Percentiles rank a stretch among this genome's conserved stretches.
Evolutionary conservation across 768 basidiomycete genomes (phyloP).

Genomic region (Lactarius sanguifluus): DNA sequence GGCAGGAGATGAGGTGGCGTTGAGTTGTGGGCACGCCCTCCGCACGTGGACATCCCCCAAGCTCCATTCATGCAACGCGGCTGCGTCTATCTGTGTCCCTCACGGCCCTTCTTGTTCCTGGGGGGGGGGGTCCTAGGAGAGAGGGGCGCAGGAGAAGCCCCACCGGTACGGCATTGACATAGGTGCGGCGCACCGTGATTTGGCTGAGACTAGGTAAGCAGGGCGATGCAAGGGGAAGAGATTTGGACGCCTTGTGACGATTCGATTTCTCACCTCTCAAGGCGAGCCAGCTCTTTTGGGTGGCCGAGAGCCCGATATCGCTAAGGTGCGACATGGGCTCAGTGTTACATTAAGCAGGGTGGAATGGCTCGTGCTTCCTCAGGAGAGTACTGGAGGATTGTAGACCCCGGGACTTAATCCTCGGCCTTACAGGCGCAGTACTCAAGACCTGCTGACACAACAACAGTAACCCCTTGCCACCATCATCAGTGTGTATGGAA

Average conservation of each 20-base stretch:
- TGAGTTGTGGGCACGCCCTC: not conserved
- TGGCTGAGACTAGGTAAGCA: not conserved
- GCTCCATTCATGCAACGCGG: not conserved
- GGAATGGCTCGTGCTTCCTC: not conserved
- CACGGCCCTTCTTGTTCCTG: not conserved
- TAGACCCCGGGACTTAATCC: not conserved
- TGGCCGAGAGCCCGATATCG: not conserved
- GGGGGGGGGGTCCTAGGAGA: not conserved
- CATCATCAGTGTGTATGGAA: not conserved
- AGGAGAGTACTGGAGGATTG: not conserved
- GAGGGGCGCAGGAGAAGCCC: not conserved
- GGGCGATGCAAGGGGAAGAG: not conserved
- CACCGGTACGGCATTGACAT: not conserved
- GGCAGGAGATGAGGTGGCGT: not conserved
- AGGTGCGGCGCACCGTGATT: not conserved
- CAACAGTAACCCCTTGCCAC: not conserved
- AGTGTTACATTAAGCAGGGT: not conserved
- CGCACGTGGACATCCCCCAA: not conserved
- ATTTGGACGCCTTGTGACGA: too few relatives aligned
- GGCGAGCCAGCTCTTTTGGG: not conserved
- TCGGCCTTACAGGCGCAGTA: not conserved
- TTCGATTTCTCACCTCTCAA: not conserved
- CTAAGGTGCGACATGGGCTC: not conserved
- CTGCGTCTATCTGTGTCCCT: not conserved
- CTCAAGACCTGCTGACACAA: not conserved